Evolutionary conservation across 805 yeast species (phyloP), one percentile per base, ranked within the genome.

Genomic region (Candida silvicultrix): DNA sequence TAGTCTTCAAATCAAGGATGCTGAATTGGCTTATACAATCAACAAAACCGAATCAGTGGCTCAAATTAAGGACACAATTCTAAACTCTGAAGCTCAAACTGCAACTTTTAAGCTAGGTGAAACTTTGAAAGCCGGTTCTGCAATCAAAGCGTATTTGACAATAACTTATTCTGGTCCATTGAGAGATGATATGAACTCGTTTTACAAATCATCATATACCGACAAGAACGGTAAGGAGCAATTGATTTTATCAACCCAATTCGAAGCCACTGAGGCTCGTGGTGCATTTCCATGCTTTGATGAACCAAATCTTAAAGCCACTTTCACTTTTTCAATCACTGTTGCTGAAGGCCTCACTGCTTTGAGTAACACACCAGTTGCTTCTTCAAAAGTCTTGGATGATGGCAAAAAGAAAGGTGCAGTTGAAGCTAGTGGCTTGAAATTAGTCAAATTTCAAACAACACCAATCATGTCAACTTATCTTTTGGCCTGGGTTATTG

Each of bases 381-480:
- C 70, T 45, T 65, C 68, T n/a, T 80, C 83, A 47, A 68, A 64
- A 34, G 64, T 65, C 21, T 56, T 70, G 34, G 73, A 71, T 41
- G 67, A 70, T 50, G 66, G 64, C 42, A 71, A 69, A 53, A 75
- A 70, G 53, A 81, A 81, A 55, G 70, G 72, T 55, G 80, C 81
- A 21, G 51, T 59, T 35, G 59, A 55, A 20, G 41, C 57, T 22
- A 40, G 50, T 20, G 62, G 61, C 5, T 42, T 59, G 46, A 59
- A 59, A 42, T 48, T 47, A 23, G 62, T 59, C 43, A 53, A 50
- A 28, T 85, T 86, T 70, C 81, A 83, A 58, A 73, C 81, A 23
- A 81, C 94, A n/a, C 94, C 94, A 16, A 63, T 78, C 51, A 83
- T 85, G 88, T 81, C 89, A 41, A 85, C 94, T 12, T 86, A 86